Evolutionary conservation across 2,329 filamentous ascomycete genomes (phyloP).

Genomic region (Venturia aucupariae): DNA sequence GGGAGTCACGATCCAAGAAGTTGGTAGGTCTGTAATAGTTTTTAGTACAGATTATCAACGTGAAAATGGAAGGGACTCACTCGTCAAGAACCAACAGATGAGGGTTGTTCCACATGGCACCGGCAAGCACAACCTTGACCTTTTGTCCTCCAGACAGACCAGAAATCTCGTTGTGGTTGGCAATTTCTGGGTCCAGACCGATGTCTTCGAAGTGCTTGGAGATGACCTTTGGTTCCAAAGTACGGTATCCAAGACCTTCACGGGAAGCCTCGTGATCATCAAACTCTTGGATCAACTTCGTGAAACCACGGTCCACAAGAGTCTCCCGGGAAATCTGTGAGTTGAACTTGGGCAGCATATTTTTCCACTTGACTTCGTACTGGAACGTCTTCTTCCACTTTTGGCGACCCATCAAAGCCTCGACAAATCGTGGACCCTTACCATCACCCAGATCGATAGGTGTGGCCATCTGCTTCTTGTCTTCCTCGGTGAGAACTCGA

Average conservation of each 20-base stretch:
- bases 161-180: constrained; percentile 97
- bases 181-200: constrained; percentile 92
- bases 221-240: constrained; percentile 87
- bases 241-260: constrained; percentile 92
- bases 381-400: constrained; percentile 99
- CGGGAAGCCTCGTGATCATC: constrained; percentile 98
- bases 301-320: constrained; percentile 72
- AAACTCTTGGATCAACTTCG: constrained; percentile 93
- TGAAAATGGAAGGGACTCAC: neutral
- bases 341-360: constrained; percentile 86
- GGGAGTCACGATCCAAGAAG: constrained; percentile 95
- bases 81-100: constrained; percentile 96
- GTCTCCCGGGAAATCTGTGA: constrained; percentile 89
- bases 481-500: constrained; percentile 74
- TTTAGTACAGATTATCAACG: neutral
- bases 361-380: constrained; percentile 96
- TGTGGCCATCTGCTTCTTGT: constrained; percentile 87
- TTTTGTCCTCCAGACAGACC: constrained; percentile 95
- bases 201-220: constrained; percentile 97
- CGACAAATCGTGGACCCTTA: constrained; percentile 65
- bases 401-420: constrained; percentile 86
- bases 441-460: constrained; percentile 78
- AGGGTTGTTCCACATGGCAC: constrained; percentile 98
- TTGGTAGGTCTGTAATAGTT: constrained; percentile 61
- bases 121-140: constrained; percentile 95